A percentile compares a stretch with the other conserved stretches of the same genome.
Evolutionary conservation across 495 filamentous ascomycete genomes (phyloP).

Genomic region (Parathielavia hyrcaniae): DNA sequence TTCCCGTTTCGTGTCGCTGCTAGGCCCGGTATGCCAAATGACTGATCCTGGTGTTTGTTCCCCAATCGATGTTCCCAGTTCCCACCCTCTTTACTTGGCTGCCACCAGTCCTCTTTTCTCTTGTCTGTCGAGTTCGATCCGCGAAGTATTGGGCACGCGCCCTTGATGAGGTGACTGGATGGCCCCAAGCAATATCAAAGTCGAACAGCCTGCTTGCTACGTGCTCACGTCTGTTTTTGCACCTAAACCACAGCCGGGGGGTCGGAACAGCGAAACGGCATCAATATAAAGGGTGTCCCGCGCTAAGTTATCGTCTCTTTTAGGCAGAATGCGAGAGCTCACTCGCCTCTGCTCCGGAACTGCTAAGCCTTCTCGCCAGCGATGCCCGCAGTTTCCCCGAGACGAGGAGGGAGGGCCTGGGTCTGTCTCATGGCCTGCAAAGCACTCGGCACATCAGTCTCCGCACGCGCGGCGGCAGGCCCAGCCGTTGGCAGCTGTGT

Average conservation of each 20-base stretch:
- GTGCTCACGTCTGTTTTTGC: slow-evolving; percentile 12
- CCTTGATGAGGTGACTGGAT: slow-evolving; percentile 15
- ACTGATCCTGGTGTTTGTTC: not conserved
- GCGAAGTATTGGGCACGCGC: slow-evolving; percentile 11
- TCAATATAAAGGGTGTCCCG: slow-evolving; percentile 20
- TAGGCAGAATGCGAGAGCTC: slow-evolving; percentile 21
- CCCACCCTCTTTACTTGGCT: not conserved
- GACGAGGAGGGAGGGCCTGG: not conserved
- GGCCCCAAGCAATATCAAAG: not conserved
- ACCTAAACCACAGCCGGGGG: slow-evolving; percentile 20
- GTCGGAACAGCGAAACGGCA: slow-evolving; percentile 23
- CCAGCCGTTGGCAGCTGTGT: slow-evolving; percentile 1
- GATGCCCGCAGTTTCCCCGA: slow-evolving; percentile 17
- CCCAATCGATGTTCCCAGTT: not conserved
- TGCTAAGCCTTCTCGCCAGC: slow-evolving; percentile 24
- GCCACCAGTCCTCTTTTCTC: too few relatives aligned
- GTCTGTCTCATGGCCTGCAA: not conserved
- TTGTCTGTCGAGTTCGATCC: not conserved
- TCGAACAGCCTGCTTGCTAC: slow-evolving; percentile 3
- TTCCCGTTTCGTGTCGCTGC: not conserved
- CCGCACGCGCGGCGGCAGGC: slow-evolving; percentile 10
- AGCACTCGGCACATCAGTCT: slow-evolving; percentile 18
- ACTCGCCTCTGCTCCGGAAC: slow-evolving; percentile 19
- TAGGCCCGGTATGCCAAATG: too few relatives aligned
- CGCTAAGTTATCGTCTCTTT: slow-evolving; percentile 5